phyloP scores from a whole-genome alignment of 192 early-diverging fungal species.

The Podila clonocystis region DNA sequence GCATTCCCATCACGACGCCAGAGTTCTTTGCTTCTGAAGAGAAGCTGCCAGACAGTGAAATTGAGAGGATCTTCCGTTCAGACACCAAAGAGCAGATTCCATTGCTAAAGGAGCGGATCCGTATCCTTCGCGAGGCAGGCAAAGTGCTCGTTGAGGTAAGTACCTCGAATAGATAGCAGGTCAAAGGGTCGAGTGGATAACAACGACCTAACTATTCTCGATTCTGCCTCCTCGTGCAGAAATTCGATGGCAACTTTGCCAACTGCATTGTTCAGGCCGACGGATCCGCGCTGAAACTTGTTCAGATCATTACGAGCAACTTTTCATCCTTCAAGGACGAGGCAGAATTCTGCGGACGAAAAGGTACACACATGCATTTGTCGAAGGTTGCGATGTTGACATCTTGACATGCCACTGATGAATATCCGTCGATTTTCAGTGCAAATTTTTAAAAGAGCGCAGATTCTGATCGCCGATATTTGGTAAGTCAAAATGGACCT shows the following conservation, averaged over 20 bases:
- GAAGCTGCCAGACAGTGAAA: slow-evolving; percentile 42
- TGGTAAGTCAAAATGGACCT: slow-evolving; percentile 53
- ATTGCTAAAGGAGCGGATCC: slow-evolving; percentile 66
- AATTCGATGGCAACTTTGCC: slow-evolving; percentile 70
- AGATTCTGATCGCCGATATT: slow-evolving; percentile 86
- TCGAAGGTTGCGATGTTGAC: neutral
- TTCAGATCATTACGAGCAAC: slow-evolving; percentile 65
- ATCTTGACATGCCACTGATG: neutral
- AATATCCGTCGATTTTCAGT: slow-evolving; percentile 47
- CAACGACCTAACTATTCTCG: neutral
- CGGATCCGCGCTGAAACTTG: slow-evolving; percentile 64
- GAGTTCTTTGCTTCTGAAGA: slow-evolving; percentile 57
- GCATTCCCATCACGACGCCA: slow-evolving; percentile 69
- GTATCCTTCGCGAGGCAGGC: slow-evolving; percentile 75
- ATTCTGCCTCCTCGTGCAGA: slow-evolving; percentile 25
- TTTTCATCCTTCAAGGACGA: slow-evolving; percentile 77
- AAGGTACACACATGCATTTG: slow-evolving; percentile 46
- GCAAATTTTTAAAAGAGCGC: slow-evolving; percentile 80
- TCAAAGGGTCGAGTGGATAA: neutral
- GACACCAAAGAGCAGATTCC: slow-evolving; percentile 71
- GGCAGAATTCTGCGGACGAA: slow-evolving; percentile 61
- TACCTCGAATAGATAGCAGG: no score
- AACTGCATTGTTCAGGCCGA: slow-evolving; percentile 64
- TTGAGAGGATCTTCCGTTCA: slow-evolving; percentile 70
- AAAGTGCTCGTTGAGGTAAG: slow-evolving; percentile 65